Evolutionary conservation across 352 stramenopile genomes (phyloP), one percentile per base, ranked within the genome.

Genomic region (Bremia lactucae): DNA sequence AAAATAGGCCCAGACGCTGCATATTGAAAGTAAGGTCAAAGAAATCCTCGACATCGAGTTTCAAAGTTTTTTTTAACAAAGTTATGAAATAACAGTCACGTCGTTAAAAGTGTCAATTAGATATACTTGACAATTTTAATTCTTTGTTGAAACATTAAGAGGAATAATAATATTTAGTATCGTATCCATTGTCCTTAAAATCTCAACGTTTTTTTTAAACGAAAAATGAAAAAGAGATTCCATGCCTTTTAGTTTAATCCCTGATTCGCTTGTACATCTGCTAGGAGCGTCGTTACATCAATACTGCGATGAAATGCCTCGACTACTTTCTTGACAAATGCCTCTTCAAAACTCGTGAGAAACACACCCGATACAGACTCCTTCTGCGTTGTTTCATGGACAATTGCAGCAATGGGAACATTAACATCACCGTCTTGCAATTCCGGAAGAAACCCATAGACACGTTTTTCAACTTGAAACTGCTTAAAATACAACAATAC

Each of bases 401-500:
- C 10, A 6, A 59, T 52, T 47, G 59, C 54, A 9, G 48, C 55
- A 31, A 47, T 19, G 5, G 61, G 43, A 15, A 36, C 41, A 26
- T 51, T 61, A 22, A 53, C 43, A 18, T 40, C 31, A 2, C 40
- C 49, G 16, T 72, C 57, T 1, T 40, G 54, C 20, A 87, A 56
- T 44, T 94, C 80, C 0, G 83, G 82, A 3, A 95, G 55, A 52
- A 95, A 94, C 0, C 80, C 84, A 45, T 93, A 95, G 11, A 85
- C 62, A 4, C 51, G 46, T 38, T 86, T 83, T 11, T 85, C 44
- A 0, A 62, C 55, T 39, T 82, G 65, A 38, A 70, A 87, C 55
- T 91, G 68, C 9, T 65, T 42, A 49, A 98, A 98, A 50, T 98
- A 98, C 20, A 62, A 63, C 5, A 52, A 70, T n/a, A 98, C 75